Base-by-base conservation (phyloP, 2,329 filamentous ascomycete species). In the Microdochium nivale region DNA sequence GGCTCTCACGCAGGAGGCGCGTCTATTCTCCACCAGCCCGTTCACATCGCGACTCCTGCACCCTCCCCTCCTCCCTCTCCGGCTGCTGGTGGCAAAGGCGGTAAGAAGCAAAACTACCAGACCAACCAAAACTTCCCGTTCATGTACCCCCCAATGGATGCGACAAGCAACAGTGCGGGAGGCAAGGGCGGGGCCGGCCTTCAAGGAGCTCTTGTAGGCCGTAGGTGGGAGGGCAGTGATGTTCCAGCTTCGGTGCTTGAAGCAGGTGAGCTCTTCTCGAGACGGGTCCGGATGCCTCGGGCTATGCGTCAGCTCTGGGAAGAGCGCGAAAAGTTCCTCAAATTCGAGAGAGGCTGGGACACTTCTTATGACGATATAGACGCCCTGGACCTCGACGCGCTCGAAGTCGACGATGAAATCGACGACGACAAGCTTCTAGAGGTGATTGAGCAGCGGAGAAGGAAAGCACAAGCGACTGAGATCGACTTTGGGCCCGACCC, bases 51-150 rank as follows among this genome's bases (percentile, higher is more conserved):
- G n/a, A 99, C 94, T 1, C 94, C 94, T 0, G 92, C 91, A 0
- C 94, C 94, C 1, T 99, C 94, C 0, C 94, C 94, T 24, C 94
- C 94, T 0, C 94, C 94, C 1, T 96, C 92, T 1, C 94, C 94
- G 0, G 79, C 75, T 10, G 86, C 86, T 32, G 91, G 90, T 25
- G 90, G 90, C 0, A 99, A 97, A 67, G 89, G 88, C 50, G 91
- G 87, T 1, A 99, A 99, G 75, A 99, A 99, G 65, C 94, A 99
- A 63, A 99, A 97, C 60, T 99, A 99, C 62, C 94, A 99, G 67
- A 99, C 94, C 0, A 99, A 99, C 63, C 94, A 99, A 61, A 94
- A 96, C 64, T 97, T 99, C 58, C 94, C 94, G 0, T 97, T 99
- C 64, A 84, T 99, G 72, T 99, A 99, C 60, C 94, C 94, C 2